Conservation (phyloP, 768 basidiomycete species). For the Amanita inopinata region DNA sequence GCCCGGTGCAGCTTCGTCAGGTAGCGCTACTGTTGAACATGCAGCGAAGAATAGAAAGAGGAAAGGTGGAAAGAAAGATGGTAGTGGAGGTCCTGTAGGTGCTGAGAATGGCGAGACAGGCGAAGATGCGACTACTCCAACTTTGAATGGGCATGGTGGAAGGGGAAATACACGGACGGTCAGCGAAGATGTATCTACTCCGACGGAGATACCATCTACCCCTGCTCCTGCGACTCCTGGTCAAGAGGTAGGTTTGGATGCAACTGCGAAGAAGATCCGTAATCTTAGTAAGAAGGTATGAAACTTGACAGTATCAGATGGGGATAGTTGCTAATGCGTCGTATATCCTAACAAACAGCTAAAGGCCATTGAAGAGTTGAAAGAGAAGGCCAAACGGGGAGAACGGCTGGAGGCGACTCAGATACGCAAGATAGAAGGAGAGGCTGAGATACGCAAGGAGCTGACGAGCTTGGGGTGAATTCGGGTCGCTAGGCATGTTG, state of each 20-base stretch:
- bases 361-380: conserved; percentile 98
- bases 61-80: conserved; percentile 41
- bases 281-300: conserved; percentile 93
- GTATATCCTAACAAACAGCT: conserved; percentile 62
- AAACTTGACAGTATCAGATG: neutral
- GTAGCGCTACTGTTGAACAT: conserved; percentile 29
- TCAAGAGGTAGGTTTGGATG: conserved; percentile 54
- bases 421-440: conserved; percentile 93
- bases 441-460: conserved; percentile 77
- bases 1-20: conserved; percentile 58
- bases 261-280: conserved; percentile 83
- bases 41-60: conserved; percentile 45
- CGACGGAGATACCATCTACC: conserved; percentile 8
- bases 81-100: conserved; percentile 17
- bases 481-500: too few relatives aligned
- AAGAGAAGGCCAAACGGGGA: conserved; percentile 82
- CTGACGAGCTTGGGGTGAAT: conserved; percentile 34
- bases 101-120: conserved; percentile 14
- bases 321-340: neutral
- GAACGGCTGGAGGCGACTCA: conserved; percentile 93
- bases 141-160: conserved; percentile 23
- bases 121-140: conserved; percentile 6
- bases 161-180: conserved; percentile 22
- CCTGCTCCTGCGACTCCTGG: conserved; percentile 35
- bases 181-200: conserved; percentile 13